These are phyloP conservation scores for Pezicula neosporulosa DNA, from an alignment of 2,329 filamentous ascomycete genomes.

Conservation along the genomic window DNA sequence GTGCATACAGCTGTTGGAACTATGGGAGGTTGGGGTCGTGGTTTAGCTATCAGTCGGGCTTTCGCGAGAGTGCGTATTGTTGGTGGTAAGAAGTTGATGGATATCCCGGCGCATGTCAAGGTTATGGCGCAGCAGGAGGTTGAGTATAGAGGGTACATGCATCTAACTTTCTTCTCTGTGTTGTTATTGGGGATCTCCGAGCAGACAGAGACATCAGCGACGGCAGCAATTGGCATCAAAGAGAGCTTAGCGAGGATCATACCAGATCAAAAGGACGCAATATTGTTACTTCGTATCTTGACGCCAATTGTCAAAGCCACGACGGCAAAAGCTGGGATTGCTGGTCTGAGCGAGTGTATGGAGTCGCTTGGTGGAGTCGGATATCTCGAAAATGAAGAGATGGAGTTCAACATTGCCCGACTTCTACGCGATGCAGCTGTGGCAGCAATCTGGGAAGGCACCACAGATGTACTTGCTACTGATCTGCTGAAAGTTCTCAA, in stretches of 20 bases:
- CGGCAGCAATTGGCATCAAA: background rate
- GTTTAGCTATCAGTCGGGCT: constrained; percentile 52
- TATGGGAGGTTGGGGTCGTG: constrained; percentile 50
- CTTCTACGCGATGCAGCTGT: constrained; percentile 64
- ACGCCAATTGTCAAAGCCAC: constrained; percentile 60
- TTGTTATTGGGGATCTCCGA: constrained; percentile 54
- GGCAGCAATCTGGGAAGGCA: constrained; percentile 68
- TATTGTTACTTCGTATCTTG: constrained; percentile 50
- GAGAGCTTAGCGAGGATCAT: constrained; percentile 12
- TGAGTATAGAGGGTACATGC: constrained; percentile 53
- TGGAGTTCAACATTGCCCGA: constrained; percentile 63
- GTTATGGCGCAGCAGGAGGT: constrained; percentile 53
- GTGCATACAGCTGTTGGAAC: constrained; percentile 53
- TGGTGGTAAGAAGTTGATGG: constrained; percentile 40
- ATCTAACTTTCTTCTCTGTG: constrained; percentile 50
- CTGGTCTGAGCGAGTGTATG: constrained; percentile 54
- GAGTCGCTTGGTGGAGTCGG: constrained; percentile 64
- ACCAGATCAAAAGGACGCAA: constrained; percentile 9
- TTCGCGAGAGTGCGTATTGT: constrained; percentile 56
- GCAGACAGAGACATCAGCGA: constrained; percentile 24
- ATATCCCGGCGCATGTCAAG: constrained; percentile 53
- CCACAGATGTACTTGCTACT: constrained; percentile 64
- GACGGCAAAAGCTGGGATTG: constrained; percentile 46
- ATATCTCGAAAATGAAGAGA: constrained; percentile 59
- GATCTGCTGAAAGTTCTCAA: constrained; percentile 46